A percentile compares a stretch with the other conserved stretches of the same genome.
phyloP scores from a whole-genome alignment of 768 basidiomycete genomes.

The Pisolithus microcarpus region DNA sequence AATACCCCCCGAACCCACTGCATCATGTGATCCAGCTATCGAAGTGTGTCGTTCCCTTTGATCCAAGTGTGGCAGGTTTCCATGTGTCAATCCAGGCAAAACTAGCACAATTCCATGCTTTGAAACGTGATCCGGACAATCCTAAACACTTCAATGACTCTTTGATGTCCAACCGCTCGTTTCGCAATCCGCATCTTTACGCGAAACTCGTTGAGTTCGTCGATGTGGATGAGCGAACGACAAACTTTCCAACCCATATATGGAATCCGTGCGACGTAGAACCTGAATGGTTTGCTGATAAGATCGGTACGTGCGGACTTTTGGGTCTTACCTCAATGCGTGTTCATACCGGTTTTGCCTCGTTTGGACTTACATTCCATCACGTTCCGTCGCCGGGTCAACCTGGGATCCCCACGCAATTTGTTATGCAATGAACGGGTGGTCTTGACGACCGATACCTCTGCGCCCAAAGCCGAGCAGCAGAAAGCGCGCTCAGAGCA shows the following conservation, averaged over 20 bases:
- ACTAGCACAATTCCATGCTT: slow-evolving; percentile 64
- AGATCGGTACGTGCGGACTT: slow-evolving; percentile 55
- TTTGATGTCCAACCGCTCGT: slow-evolving; percentile 85
- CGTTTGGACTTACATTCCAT: slow-evolving; percentile 1
- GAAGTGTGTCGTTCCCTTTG: slow-evolving; percentile 35
- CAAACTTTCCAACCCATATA: slow-evolving; percentile 65
- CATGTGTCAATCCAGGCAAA: slow-evolving; percentile 52
- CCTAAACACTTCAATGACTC: slow-evolving; percentile 95
- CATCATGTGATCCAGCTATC: slow-evolving; percentile 55
- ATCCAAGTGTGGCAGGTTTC: not conserved
- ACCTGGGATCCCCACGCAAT: not conserved
- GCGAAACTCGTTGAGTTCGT: slow-evolving; percentile 92
- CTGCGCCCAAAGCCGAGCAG: slow-evolving; percentile 42
- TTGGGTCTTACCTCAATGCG: slow-evolving; percentile 12
- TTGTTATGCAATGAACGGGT: not conserved
- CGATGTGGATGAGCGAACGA: slow-evolving; percentile 81
- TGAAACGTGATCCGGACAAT: slow-evolving; percentile 55
- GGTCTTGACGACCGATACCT: slow-evolving; percentile 1
- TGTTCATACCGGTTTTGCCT: slow-evolving; percentile 19
- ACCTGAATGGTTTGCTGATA: slow-evolving; percentile 69
- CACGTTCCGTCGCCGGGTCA: too few relatives aligned
- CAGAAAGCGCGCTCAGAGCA: slow-evolving; percentile 64
- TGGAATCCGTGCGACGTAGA: slow-evolving; percentile 68
- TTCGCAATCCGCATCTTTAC: slow-evolving; percentile 96
- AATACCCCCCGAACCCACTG: slow-evolving; percentile 53